Percentiles rank a stretch among this genome's conserved stretches.
phyloP scores from a whole-genome alignment of 768 basidiomycete genomes.

The Tulasnella sp. region DNA sequence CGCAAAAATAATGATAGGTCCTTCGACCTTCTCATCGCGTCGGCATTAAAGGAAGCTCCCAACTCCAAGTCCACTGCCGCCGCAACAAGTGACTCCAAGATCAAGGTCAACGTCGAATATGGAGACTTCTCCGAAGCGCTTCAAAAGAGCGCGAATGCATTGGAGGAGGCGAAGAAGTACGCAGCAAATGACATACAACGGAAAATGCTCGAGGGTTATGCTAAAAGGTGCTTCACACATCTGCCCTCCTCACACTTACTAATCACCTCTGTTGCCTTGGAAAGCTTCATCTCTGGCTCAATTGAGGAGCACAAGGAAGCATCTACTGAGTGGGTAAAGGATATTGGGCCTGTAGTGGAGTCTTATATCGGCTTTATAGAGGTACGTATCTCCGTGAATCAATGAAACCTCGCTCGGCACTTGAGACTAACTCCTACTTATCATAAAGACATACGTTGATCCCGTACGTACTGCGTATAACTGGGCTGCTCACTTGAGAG shows the following conservation, averaged over 20 bases:
- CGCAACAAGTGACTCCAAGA: conserved; percentile 26
- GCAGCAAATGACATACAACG: conserved; percentile 60
- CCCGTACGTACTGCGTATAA: conserved; percentile 29
- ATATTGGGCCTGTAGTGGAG: conserved; percentile 78
- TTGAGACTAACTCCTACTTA: not conserved
- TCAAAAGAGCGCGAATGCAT: conserved; percentile 40
- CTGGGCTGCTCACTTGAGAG: not conserved
- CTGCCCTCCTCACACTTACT: not conserved
- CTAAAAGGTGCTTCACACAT: conserved; percentile 47
- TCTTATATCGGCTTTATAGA: conserved; percentile 80
- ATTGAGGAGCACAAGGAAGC: conserved; percentile 70
- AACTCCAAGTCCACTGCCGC: conserved; percentile 37
- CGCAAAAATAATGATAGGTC: conserved; percentile 50
- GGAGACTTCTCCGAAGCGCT: conserved; percentile 62
- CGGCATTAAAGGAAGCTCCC: conserved; percentile 31
- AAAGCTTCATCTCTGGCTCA: conserved; percentile 65
- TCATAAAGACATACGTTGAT: conserved; percentile 58
- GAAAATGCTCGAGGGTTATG: conserved; percentile 66
- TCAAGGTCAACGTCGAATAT: conserved; percentile 53
- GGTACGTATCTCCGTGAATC: not conserved
- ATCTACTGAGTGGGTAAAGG: conserved; percentile 74
- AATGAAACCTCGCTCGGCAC: not conserved
- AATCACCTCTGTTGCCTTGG: not conserved
- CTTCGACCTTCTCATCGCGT: conserved; percentile 68
- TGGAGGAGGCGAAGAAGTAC: conserved; percentile 63